Evolutionary conservation across 2,329 filamentous ascomycete genomes (phyloP).

Genomic region (Claviceps digitariae): DNA sequence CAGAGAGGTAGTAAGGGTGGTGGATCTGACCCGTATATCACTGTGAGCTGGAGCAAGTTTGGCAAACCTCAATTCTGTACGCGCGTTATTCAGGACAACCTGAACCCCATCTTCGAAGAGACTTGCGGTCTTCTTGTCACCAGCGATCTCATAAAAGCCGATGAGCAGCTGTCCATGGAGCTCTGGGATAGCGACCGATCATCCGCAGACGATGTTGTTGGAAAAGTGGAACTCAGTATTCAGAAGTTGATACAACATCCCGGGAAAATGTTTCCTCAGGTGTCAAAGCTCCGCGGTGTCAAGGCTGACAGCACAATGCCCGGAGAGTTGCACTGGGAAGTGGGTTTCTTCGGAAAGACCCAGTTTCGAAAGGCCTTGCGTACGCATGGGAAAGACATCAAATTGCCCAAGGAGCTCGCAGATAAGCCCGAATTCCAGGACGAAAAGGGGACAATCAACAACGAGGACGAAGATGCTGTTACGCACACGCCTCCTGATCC

Average conservation of each 20-base stretch:
- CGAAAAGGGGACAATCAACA: constrained; percentile 64
- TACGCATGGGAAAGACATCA: constrained; percentile 74
- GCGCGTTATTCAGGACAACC: constrained; percentile 83
- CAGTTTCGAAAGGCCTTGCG: constrained; percentile 72
- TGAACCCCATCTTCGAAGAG: constrained; percentile 90
- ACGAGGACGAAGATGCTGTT: constrained; percentile 63
- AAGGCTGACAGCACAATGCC: constrained; percentile 81
- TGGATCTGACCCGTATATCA: constrained; percentile 91
- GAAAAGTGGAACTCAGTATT: constrained; percentile 86
- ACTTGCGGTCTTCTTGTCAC: constrained; percentile 75
- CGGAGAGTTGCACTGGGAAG: constrained; percentile 88
- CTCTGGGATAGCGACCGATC: constrained; percentile 93
- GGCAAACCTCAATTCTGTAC: constrained; percentile 97
- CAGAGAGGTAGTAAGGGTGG: constrained; percentile 66
- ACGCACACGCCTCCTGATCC: constrained; percentile 86
- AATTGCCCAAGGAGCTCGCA: constrained; percentile 58
- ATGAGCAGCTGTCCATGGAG: constrained; percentile 86
- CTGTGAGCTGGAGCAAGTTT: constrained; percentile 88
- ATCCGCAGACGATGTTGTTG: constrained; percentile 87
- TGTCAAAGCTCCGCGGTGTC: constrained; percentile 70
- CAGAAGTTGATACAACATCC: constrained; percentile 89
- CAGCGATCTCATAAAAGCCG: constrained; percentile 77
- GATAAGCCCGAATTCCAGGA: constrained; percentile 71
- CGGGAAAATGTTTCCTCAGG: constrained; percentile 81
- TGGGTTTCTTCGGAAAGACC: constrained; percentile 88